These are phyloP conservation scores for Yamadazyma blattariae DNA, from an alignment of 1,139 yeast genomes.

Conservation along the genomic window DNA sequence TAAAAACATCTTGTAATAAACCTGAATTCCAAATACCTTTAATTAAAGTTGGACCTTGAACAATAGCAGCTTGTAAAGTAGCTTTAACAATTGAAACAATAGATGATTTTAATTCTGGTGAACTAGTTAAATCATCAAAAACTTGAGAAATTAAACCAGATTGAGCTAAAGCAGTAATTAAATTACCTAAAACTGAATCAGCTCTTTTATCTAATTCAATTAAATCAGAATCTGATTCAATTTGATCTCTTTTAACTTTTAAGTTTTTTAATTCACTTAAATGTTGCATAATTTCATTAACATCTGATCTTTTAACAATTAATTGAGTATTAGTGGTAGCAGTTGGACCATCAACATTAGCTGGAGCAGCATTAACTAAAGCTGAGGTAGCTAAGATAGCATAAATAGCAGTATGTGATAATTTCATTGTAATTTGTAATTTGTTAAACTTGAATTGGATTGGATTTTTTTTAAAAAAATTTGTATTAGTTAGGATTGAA, in stretches of 20 bases:
- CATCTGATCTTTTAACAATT: conserved; percentile 37
- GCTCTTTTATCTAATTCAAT: conserved; percentile 36
- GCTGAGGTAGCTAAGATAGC: conserved; percentile 43
- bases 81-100: conserved; percentile 28
- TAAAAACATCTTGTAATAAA: conserved; percentile 34
- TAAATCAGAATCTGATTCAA: conserved; percentile 27
- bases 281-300: conserved; percentile 31
- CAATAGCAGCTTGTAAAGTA: conserved; percentile 34
- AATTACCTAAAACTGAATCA: conserved; percentile 34
- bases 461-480: too few relatives aligned
- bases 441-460: too few relatives aligned
- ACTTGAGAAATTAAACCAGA: conserved; percentile 42
- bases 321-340: conserved; percentile 15
- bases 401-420: conserved; percentile 39
- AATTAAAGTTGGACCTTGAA: conserved; percentile 43
- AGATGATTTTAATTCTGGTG: conserved; percentile 25
- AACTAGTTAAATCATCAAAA: conserved; percentile 35
- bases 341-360: conserved; percentile 12
- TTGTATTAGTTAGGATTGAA: too few relatives aligned
- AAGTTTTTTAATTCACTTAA: conserved; percentile 31
- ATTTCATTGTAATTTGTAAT: conserved; percentile 31
- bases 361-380: conserved; percentile 42
- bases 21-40: conserved; percentile 46
- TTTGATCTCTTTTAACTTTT: conserved; percentile 35
- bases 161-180: conserved; percentile 34